A percentile compares a stretch with the other conserved stretches of the same genome.
Evolutionary conservation across 805 yeast species (phyloP).

Genomic region (Wickerhamiella brachini): DNA sequence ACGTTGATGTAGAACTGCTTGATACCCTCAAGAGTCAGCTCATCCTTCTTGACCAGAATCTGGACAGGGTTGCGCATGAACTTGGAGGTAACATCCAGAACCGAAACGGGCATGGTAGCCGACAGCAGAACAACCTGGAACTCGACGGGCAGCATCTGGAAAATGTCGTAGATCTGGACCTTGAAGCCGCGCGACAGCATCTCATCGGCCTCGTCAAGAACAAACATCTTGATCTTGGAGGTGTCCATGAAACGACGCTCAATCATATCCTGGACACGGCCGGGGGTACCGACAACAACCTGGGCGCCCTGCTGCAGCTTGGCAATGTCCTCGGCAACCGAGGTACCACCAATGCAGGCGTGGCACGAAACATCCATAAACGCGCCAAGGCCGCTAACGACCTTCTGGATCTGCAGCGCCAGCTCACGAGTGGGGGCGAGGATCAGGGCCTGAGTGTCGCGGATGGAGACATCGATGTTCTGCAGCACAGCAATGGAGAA

Average conservation of each 20-base stretch:
- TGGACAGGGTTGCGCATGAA: conserved; percentile 92
- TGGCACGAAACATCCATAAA: conserved; percentile 85
- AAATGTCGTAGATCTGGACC: conserved; percentile 90
- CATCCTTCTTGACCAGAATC: conserved; percentile 89
- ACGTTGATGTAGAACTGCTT: conserved; percentile 85
- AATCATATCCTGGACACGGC: conserved; percentile 93
- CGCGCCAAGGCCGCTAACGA: conserved; percentile 76
- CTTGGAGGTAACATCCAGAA: conserved; percentile 76
- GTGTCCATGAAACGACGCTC: conserved; percentile 76
- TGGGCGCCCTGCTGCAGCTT: conserved; percentile 79
- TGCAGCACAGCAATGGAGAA: conserved; percentile 54
- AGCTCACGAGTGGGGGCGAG: conserved; percentile 96
- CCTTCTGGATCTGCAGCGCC: conserved; percentile 91
- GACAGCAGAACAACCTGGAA: conserved; percentile 91
- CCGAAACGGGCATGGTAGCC: conserved; percentile 91
- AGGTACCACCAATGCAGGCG: conserved; percentile 96
- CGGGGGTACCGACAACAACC: conserved; percentile 95
- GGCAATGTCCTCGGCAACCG: conserved; percentile 74
- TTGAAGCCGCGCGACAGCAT: conserved; percentile 85
- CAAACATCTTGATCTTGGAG: conserved; percentile 78
- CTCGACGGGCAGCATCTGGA: conserved; percentile 71
- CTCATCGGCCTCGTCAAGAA: conserved; percentile 98
- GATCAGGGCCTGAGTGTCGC: conserved; percentile 82
- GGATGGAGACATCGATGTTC: conserved; percentile 50
- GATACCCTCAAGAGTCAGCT: conserved; percentile 88